Evolutionary conservation across 2,329 filamentous ascomycete species (phyloP).

Genomic region (Capronia epimyces): DNA sequence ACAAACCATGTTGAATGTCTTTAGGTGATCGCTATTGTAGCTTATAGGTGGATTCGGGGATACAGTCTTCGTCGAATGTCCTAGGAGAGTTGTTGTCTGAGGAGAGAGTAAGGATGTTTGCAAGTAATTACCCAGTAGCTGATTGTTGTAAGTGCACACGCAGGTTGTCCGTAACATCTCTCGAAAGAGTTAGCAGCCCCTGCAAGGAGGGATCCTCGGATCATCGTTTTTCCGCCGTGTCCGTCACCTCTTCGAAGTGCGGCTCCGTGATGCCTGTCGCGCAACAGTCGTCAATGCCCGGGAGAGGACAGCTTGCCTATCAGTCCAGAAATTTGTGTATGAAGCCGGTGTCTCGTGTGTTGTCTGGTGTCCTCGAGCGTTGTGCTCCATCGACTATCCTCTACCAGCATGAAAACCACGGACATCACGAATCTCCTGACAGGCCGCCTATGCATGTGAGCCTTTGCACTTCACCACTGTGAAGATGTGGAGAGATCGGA

Average conservation of each 20-base stretch:
- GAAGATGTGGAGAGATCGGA: slow-evolving; percentile 98
- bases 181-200: not conserved
- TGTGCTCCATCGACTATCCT: not conserved
- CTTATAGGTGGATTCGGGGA: not conserved
- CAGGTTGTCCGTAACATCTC: slow-evolving; percentile 5
- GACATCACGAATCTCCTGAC: not conserved
- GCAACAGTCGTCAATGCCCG: not conserved
- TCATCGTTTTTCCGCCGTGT: slow-evolving; percentile 9
- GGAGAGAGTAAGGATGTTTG: not conserved
- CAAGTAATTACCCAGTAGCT: slow-evolving; percentile 5
- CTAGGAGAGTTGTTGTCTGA: not conserved
- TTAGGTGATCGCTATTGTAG: not conserved
- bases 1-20: slow-evolving; percentile 18
- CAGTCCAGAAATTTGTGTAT: not conserved
- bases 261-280: slow-evolving; percentile 3
- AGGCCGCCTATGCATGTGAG: slow-evolving; percentile 14
- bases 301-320: slow-evolving; percentile 1
- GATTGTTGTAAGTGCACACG: slow-evolving; percentile 1
- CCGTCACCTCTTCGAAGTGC: not conserved
- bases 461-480: slow-evolving; percentile 34
- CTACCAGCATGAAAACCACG: slow-evolving; percentile 16
- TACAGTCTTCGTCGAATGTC: not conserved
- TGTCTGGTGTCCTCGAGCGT: not conserved
- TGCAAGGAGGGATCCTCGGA: slow-evolving; percentile 3
- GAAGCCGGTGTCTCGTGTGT: too few species aligned